Evolutionary conservation across 2,329 filamentous ascomycete species (phyloP).

Genomic region (Talaromyces amestolkiae): DNA sequence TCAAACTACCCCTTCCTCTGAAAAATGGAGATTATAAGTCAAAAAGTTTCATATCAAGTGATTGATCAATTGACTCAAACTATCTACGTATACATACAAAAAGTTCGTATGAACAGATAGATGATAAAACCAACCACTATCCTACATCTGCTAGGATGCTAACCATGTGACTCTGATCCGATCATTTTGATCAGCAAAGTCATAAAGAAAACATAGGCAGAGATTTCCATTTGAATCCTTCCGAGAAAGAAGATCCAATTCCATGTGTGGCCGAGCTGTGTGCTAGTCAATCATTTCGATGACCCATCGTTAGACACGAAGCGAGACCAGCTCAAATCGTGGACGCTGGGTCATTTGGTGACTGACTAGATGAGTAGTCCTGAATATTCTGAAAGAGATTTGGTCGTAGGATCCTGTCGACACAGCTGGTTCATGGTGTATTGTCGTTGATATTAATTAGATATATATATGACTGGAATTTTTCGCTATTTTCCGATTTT

Average conservation of each 20-base stretch:
- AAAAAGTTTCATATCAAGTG: neutral
- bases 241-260: neutral
- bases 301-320: constrained; percentile 5
- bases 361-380: neutral
- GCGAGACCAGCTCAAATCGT: constrained; percentile 15
- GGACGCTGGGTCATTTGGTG: constrained; percentile 6
- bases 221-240: neutral
- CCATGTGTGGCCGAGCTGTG: constrained; percentile 5
- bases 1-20: no score
- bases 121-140: constrained; percentile 1
- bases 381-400: neutral
- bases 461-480: neutral
- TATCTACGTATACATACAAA: neutral
- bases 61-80: neutral
- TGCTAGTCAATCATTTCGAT: neutral
- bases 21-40: no score
- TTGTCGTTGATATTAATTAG: constrained; percentile 12
- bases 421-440: constrained; percentile 11
- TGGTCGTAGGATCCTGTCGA: neutral
- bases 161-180: neutral
- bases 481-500: constrained; percentile 1
- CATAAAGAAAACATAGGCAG: constrained; percentile 8
- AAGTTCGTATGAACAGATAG: neutral
- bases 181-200: neutral
- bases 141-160: constrained; percentile 7